Evolutionary conservation across 1,284 basidiomycete genomes (phyloP).

Genomic region (Trichosporon faecale): DNA sequence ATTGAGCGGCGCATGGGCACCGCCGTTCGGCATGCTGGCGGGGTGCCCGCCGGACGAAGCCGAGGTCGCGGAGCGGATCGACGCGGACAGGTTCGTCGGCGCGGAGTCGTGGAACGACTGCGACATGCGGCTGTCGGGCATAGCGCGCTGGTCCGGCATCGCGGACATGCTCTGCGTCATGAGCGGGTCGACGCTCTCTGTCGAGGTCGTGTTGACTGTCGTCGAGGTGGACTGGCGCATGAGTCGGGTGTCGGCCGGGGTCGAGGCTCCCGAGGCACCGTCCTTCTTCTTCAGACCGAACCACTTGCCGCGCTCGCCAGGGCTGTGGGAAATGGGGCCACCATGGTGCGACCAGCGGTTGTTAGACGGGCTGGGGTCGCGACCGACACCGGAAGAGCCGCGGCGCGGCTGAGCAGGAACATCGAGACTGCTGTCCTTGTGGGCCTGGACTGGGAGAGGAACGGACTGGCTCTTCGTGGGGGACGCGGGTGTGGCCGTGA

Average conservation of each 20-base stretch:
- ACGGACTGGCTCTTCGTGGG: background rate
- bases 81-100: background rate
- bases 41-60: background rate
- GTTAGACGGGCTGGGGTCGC: conserved; percentile 1
- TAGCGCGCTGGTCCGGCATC: background rate
- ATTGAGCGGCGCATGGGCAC: background rate
- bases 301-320: conserved; percentile 16
- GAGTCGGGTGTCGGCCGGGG: background rate
- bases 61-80: background rate
- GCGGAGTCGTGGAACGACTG: background rate
- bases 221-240: conserved; percentile 18
- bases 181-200: background rate
- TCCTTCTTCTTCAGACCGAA: conserved; percentile 20
- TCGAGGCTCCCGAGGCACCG: background rate
- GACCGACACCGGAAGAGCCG: background rate
- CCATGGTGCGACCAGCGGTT: conserved; percentile 5
- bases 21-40: background rate
- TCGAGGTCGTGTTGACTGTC: conserved; percentile 13
- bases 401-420: background rate
- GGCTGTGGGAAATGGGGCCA: background rate
- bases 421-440: background rate
- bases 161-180: background rate
- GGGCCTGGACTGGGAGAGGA: background rate
- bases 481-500: background rate
- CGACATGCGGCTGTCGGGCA: background rate